Evolutionary conservation across 2,329 filamentous ascomycete species (phyloP), one percentile per base, ranked within the genome.

Genomic region (Epichloe festucae): DNA sequence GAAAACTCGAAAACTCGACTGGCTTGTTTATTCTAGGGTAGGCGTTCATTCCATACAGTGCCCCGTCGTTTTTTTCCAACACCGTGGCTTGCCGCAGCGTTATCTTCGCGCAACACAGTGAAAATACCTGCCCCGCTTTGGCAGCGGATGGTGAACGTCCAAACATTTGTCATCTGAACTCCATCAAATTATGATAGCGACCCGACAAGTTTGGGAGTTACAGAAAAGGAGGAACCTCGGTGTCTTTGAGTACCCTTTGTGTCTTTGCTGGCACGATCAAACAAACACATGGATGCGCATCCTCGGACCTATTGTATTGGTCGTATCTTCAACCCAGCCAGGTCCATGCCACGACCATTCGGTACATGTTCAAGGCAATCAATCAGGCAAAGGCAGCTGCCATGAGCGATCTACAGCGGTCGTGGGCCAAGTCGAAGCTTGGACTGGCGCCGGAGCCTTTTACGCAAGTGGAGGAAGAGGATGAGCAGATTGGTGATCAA

Each of bases 371-470:
- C 7, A 0, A 17, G 21, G 17, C 12, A 8, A 8, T 31, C 10
- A 31, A 38, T 8, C 19, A 31, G 12, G 19, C 14, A 38, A 19
- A 45, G 15, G 17, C n/a, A 39, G 21, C 52, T 62, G 67, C 48
- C 55, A 94, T 94, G 88, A 91, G 87, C 65, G 83, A 89, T 60
- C 76, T 91, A 54, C 87, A 89, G 66, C 84, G 82, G 66, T 77
- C 82, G 53, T 91, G 89, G 73, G 84, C 84, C 55, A 89, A 86
- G 70, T 75, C 84, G 51, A 88, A 87, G 69, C 74, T 91, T 56
- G 75, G 76, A 53, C 69, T 83, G 62, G 68, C 75, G 19, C 64
- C 71, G 46, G 73, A 74, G 53, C 63, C 65, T 19, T 74, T 74
- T 79, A 54, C 74, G 55, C 77, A 79, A 59, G 65, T 67, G 50